Conservation (phyloP, 2,329 filamentous ascomycete species). For the Xylariaceae sp. region DNA sequence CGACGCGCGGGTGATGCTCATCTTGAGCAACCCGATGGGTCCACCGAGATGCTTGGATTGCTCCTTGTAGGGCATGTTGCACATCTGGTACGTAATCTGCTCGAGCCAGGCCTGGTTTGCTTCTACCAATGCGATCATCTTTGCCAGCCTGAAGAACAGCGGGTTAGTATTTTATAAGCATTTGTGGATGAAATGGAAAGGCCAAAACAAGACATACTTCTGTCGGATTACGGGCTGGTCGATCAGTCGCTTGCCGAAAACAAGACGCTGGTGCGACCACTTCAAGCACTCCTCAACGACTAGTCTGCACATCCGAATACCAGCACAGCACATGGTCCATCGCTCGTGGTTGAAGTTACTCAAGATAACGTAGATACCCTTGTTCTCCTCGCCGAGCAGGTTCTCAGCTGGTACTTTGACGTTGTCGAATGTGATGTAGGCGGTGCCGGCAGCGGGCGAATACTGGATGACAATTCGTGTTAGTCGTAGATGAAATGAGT, state of each 20-base stretch:
- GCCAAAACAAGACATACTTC: conserved; percentile 50
- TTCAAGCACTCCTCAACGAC: conserved; percentile 82
- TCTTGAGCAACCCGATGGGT: conserved; percentile 79
- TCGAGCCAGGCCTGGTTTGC: conserved; percentile 85
- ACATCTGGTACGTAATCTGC: conserved; percentile 83
- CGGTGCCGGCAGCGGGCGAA: conserved; percentile 72
- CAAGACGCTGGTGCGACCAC: conserved; percentile 82
- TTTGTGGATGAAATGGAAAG: not conserved
- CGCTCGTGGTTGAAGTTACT: conserved; percentile 88
- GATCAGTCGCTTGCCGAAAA: conserved; percentile 78
- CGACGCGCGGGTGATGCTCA: conserved; percentile 69
- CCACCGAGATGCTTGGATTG: conserved; percentile 73
- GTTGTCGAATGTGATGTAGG: conserved; percentile 79
- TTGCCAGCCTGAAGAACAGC: conserved; percentile 56
- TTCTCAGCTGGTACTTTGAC: conserved; percentile 80
- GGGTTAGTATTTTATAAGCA: not conserved
- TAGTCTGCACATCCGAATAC: conserved; percentile 61
- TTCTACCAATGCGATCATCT: conserved; percentile 80
- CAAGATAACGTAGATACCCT: conserved; percentile 80
- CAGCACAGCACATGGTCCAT: conserved; percentile 68
- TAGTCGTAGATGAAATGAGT: not conserved
- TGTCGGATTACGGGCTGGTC: conserved; percentile 79
- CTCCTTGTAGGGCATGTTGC: conserved; percentile 73
- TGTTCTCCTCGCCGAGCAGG: conserved; percentile 76
- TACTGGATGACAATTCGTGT: conserved; percentile 40